These are phyloP conservation scores for Pleurostoma richardsiae DNA, from an alignment of 2,329 filamentous ascomycete genomes.

Conservation along the genomic window DNA sequence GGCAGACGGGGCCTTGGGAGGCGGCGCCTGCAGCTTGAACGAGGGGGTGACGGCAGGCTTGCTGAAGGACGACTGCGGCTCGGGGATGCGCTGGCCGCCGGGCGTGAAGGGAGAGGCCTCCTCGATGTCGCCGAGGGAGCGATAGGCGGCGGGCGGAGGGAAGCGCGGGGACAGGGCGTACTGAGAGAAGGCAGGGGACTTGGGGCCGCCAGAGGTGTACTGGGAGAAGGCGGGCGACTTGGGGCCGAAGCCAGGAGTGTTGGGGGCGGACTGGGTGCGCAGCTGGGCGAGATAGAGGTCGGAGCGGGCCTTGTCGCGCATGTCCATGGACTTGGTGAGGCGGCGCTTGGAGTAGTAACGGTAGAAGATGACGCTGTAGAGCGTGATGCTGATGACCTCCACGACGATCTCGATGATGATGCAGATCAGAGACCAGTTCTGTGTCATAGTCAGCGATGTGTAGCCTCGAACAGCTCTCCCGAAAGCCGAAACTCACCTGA, in stretches of 20 bases:
- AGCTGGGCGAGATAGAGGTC: constrained; percentile 91
- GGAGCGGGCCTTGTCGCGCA: constrained; percentile 87
- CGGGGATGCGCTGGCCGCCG: constrained; percentile 46
- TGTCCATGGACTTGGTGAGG: constrained; percentile 94
- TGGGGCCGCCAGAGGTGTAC: constrained; percentile 19
- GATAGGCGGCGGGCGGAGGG: constrained; percentile 48
- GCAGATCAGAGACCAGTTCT: constrained; percentile 96
- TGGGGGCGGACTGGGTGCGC: constrained; percentile 82
- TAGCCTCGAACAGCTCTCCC: constrained; percentile 1
- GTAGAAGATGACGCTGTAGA: constrained; percentile 95
- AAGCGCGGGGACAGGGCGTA: constrained; percentile 57
- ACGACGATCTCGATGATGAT: constrained; percentile 95
- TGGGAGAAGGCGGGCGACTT: constrained; percentile 50
- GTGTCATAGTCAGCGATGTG: constrained; percentile 8
- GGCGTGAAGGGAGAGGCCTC: constrained; percentile 45
- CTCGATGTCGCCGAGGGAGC: constrained; percentile 30
- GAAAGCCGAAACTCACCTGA: constrained; percentile 47
- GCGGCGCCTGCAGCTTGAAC: constrained; percentile 87
- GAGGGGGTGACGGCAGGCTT: constrained; percentile 40
- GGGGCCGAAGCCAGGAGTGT: constrained; percentile 83
- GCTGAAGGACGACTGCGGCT: constrained; percentile 60
- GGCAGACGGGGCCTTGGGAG: constrained; percentile 69
- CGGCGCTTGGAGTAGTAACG: constrained; percentile 95
- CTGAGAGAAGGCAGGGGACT: constrained; percentile 34
- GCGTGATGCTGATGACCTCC: constrained; percentile 82